Conservation (phyloP, 2,329 filamentous ascomycete genomes). For the Ceratocystiopsis brevicomis region DNA sequence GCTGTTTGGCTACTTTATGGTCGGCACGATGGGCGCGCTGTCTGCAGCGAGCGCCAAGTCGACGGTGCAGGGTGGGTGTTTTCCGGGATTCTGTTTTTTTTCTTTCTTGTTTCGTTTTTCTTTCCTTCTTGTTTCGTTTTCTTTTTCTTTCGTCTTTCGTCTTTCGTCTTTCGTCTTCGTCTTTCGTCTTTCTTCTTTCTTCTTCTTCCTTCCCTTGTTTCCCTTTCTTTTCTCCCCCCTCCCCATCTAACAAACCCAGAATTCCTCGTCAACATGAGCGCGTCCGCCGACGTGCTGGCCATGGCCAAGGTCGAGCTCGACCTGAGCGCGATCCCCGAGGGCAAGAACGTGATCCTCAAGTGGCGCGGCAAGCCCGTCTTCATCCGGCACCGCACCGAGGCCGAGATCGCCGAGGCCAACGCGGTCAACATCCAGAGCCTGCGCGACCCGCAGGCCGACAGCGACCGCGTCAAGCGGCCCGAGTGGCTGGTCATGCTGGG, state of each 20-base stretch:
- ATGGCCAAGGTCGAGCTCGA: conserved; percentile 99
- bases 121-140: neutral
- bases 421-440: conserved; percentile 63
- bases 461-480: conserved; percentile 89
- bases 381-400: conserved; percentile 88
- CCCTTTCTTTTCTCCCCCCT: too few species aligned
- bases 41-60: conserved; percentile 89
- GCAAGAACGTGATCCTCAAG: conserved; percentile 99
- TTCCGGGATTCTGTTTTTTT: neutral
- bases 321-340: conserved; percentile 80
- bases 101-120: neutral
- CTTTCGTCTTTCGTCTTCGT: neutral
- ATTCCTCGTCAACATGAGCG: conserved; percentile 99
- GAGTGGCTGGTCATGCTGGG: conserved; percentile 99
- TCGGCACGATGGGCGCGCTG: conserved; percentile 82
- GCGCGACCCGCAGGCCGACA: conserved; percentile 79
- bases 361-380: conserved; percentile 99
- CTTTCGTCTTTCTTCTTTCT: too few species aligned
- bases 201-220: conserved; percentile 1
- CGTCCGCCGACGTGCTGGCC: conserved; percentile 92
- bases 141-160: too few species aligned
- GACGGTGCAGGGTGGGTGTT: conserved; percentile 77
- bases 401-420: conserved; percentile 91
- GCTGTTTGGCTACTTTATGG: conserved; percentile 96
- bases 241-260: conserved; percentile 38